Base-by-base conservation (phyloP, 257 asterid species). In the Solanum chmielewskii region DNA sequence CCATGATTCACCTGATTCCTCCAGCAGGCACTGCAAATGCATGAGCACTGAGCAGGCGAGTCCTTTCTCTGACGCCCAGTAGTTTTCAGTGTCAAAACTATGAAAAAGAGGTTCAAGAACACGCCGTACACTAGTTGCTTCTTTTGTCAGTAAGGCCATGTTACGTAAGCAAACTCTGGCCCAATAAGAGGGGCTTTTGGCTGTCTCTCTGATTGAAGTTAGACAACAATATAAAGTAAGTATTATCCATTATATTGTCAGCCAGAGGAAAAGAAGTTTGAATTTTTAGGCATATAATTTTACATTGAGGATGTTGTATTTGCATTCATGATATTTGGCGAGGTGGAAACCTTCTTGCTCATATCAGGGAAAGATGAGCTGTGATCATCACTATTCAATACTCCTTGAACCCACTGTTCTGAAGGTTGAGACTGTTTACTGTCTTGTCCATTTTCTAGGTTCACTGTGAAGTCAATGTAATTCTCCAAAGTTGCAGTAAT, bases 401-500 rank as follows among this genome's bases (percentile, higher is more conserved):
- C 91, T 86, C 88, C 92, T 16, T 89, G 87, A 64, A 87, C 88
- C 92, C 90, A 85, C 66, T 83, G 90, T 25, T 83, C 89, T 2
- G 73, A 49, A 44, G 80, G 70, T 68, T 86, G 83, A 59, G 86
- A 83, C 49, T 64, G 75, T 74, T 59, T 86, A 44, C 62, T 74
- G 60, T 80, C 91, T 49, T 64, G 83, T 66, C 15, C 84, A 85
- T 59, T 69, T 73, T 89, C 90, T 83, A 88, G 71, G 85, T 87
- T 44, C 86, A 81, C 75, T 78, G 89, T 78, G 47, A 85, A 35
- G 42, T 88, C 92, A 86, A 89, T 69, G 90, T 77, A 90, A 85
- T 92, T 92, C 91, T 92, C 94, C 90, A 92, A 87, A 85, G 93
- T 90, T 73, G 84, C 94, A 62, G 93, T 83, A 59, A 92, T 92